Evolutionary conservation across 2,329 filamentous ascomycete genomes (phyloP), one percentile per base, ranked within the genome.

Genomic region (Apiospora arundinis): DNA sequence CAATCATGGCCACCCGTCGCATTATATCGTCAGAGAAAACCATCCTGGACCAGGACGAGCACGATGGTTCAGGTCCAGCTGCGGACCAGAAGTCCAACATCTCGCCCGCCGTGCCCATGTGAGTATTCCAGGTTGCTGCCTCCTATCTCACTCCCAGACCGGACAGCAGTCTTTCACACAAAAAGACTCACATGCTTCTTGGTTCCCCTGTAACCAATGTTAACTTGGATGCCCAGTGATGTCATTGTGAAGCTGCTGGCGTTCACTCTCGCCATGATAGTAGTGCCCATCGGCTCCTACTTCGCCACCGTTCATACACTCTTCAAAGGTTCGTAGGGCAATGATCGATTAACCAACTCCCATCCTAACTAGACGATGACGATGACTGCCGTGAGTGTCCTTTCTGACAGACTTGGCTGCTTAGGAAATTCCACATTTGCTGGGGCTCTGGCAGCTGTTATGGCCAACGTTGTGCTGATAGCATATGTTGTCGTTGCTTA

Each of bases 401-500:
- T 63, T 63, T 28, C 56, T 63, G 45, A 42, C 25, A 71, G 4
- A 45, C 14, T 5, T 18, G 9, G 16, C 71, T 11, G 70, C 28
- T 67, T 71, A 97, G 95, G 95, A 75, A 97, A 97, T 82, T 89
- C 94, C 18, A 97, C 95, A 1, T 95, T 91, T 77, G 94, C 95
- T 4, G 96, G 95, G 18, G 95, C 90, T 0, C 85, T 93, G 45
- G 96, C 96, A 1, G 96, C 96, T 25, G 83, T 98, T 68, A 91
- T 97, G 81, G 96, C 96, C 16, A 99, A 99, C 77, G 89, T 97
- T 1, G 94, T 99, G 4, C 85, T 99, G 68, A 89, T 98, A 71
- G 91, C 88, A n/a, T 99, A 98, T 82, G 90, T 98, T 60, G 84
- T 98, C 71, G 94, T 97, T 25, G 96, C 96, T 4, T 95, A 97